These are phyloP conservation scores for Ophiostoma piceae DNA, from an alignment of 2,329 filamentous ascomycete genomes.

Conservation along the genomic window DNA sequence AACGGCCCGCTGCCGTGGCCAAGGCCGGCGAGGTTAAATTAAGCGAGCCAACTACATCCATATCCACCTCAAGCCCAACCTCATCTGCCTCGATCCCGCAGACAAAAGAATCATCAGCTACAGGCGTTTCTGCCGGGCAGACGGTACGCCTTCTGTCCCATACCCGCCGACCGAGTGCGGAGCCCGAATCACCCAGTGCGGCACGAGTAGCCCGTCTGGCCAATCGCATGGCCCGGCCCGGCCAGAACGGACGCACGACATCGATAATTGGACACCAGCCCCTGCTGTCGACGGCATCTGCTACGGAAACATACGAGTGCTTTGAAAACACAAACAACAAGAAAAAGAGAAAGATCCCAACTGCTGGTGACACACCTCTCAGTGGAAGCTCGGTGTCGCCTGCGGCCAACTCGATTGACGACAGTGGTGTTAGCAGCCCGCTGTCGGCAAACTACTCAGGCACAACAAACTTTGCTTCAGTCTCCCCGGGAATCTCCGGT, in stretches of 20 bases:
- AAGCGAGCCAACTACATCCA: conserved; percentile 1
- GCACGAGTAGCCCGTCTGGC: conserved; percentile 22
- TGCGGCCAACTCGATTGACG: conserved; percentile 19
- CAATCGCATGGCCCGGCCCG: conserved; percentile 18
- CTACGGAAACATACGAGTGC: conserved; percentile 85
- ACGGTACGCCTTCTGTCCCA: neutral
- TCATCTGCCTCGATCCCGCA: neutral
- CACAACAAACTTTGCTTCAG: conserved; percentile 47
- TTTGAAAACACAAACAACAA: conserved; percentile 99
- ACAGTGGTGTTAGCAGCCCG: conserved; percentile 19
- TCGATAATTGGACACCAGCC: conserved; percentile 38
- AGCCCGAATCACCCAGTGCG: conserved; percentile 45
- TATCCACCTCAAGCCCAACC: neutral
- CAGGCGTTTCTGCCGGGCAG: neutral
- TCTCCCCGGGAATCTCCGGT: conserved; percentile 70
- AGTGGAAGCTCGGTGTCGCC: conserved; percentile 37
- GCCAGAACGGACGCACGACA: conserved; percentile 15
- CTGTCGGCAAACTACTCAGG: conserved; percentile 12
- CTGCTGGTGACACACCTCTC: conserved; percentile 63
- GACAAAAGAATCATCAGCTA: neutral
- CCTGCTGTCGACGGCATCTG: conserved; percentile 62
- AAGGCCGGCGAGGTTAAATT: neutral
- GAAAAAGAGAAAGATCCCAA: conserved; percentile 97
- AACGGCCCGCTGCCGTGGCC: conserved; percentile 36
- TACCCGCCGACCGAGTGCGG: conserved; percentile 46